Evolutionary conservation across 768 basidiomycete genomes (phyloP), one percentile per base, ranked within the genome.

Genomic region (Lyophyllum shimeji): DNA sequence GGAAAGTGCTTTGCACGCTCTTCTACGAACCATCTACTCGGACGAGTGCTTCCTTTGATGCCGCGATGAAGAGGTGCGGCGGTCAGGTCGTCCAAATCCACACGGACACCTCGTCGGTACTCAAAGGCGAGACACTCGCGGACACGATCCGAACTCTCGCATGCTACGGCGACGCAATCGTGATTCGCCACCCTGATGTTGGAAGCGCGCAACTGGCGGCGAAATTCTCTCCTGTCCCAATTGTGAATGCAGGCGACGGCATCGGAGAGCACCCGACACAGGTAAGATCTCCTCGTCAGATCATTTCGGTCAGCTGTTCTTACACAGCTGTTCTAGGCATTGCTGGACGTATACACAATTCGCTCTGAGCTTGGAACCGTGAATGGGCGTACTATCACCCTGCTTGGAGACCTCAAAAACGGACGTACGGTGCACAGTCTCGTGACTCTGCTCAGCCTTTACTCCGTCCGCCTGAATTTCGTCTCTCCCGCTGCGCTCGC

Each of bases 1-100:
- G 96, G 34, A 91, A 89, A 57, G 87, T 99, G 0, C 81, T 99
- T 6, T 93, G 89, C 67, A 95, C 87, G 20, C 69, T 95, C 34
- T 99, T 99, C 80, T 99, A 94, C 70, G 97, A 99, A 69, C 92
- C 96, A 1, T 97, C 95, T 2, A 99, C 97, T 2, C 82, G 97
- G 31, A 99, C 97, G 2, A 94, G 92, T 59, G 82, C 90, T 3
- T 98, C 96, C 8, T 99, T 99, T 65, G 96, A 99, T 68, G 89
- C 96, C 2, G 97, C 97, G 11, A 99, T 98, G 97, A 96, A 97
- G 71, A 85, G 97, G 48, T 94, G 94, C 65, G 97, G 97, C 24
- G 97, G 97, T 18, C 86, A 95, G 65, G 96, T 98, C 37, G 87
- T 97, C n/a, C 82, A 89, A 53, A 82, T 98, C 53, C 82, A 82